These are phyloP conservation scores for Ogataea salicorniae DNA, from an alignment of 805 yeast species.

Conservation along the genomic window DNA sequence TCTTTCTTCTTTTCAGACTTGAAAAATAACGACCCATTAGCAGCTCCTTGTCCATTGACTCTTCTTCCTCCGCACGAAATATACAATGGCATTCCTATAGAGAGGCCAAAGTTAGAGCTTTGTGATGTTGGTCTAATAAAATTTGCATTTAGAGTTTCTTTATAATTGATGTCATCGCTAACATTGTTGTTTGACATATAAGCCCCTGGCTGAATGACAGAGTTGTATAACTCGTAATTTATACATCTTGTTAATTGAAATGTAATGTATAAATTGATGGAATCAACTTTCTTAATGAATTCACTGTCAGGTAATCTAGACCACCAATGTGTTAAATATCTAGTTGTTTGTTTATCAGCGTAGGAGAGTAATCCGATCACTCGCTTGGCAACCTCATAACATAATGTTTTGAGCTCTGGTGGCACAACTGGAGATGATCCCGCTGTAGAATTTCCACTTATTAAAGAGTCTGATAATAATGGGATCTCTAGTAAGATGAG, in stretches of 20 bases:
- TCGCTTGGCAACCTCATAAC: slow-evolving; percentile 68
- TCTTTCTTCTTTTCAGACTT: slow-evolving; percentile 15
- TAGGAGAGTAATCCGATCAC: slow-evolving; percentile 63
- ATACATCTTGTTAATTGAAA: slow-evolving; percentile 61
- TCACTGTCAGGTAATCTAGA: slow-evolving; percentile 37
- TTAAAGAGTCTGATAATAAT: slow-evolving; percentile 43
- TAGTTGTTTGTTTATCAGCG: slow-evolving; percentile 34
- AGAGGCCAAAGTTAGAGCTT: slow-evolving; percentile 22
- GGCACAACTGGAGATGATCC: slow-evolving; percentile 15
- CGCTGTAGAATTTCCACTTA: slow-evolving; percentile 23
- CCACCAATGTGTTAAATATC: slow-evolving; percentile 50
- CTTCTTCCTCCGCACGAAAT: slow-evolving; percentile 18
- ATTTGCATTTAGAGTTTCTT: slow-evolving; percentile 20
- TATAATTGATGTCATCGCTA: slow-evolving; percentile 29
- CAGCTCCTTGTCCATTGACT: neutral
- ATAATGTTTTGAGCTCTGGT: slow-evolving; percentile 48
- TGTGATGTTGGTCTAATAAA: slow-evolving; percentile 23
- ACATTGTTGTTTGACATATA: slow-evolving; percentile 10
- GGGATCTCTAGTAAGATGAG: slow-evolving; percentile 70
- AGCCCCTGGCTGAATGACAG: slow-evolving; percentile 18
- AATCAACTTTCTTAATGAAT: slow-evolving; percentile 54
- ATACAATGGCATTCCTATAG: slow-evolving; percentile 23
- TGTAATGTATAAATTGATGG: slow-evolving; percentile 71
- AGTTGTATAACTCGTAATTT: slow-evolving; percentile 27
- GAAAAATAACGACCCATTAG: slow-evolving; percentile 7